Conservation (phyloP, 2,329 filamentous ascomycete species). For the Diaporthe aspalathi region DNA sequence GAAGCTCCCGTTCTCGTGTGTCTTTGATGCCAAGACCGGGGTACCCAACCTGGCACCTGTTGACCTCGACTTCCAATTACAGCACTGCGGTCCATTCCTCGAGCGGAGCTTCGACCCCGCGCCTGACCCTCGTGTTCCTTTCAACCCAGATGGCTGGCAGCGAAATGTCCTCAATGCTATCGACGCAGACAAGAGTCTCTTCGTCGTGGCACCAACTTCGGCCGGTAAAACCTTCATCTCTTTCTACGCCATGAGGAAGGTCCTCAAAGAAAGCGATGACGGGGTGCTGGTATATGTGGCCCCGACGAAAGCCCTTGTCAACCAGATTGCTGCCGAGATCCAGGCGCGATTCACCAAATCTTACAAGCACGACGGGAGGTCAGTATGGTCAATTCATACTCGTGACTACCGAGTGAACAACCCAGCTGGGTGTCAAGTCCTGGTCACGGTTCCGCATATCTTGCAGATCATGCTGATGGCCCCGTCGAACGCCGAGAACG, state of each 20-base stretch:
- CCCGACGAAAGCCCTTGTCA: constrained; percentile 84
- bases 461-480: constrained; percentile 81
- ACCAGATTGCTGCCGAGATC: constrained; percentile 84
- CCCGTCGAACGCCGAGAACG: constrained; percentile 69
- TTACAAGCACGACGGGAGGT: constrained; percentile 70
- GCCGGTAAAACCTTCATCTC: constrained; percentile 87
- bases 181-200: constrained; percentile 75
- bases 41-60: constrained; percentile 12
- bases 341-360: constrained; percentile 79
- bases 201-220: constrained; percentile 82
- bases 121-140: constrained; percentile 75
- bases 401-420: constrained; percentile 81
- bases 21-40: constrained; percentile 24
- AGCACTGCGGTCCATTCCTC: constrained; percentile 78
- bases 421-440: constrained; percentile 76
- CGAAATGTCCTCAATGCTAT: constrained; percentile 78
- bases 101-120: constrained; percentile 78
- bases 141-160: constrained; percentile 83
- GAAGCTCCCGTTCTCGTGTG: constrained; percentile 17
- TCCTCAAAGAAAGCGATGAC: constrained; percentile 75
- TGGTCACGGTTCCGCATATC: constrained; percentile 83
- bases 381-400: constrained; percentile 84
- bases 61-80: constrained; percentile 70
- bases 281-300: constrained; percentile 82
- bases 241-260: constrained; percentile 85